Evolutionary conservation across 2,329 filamentous ascomycete species (phyloP), one percentile per base, ranked within the genome.

Genomic region (Venturia carpophila): DNA sequence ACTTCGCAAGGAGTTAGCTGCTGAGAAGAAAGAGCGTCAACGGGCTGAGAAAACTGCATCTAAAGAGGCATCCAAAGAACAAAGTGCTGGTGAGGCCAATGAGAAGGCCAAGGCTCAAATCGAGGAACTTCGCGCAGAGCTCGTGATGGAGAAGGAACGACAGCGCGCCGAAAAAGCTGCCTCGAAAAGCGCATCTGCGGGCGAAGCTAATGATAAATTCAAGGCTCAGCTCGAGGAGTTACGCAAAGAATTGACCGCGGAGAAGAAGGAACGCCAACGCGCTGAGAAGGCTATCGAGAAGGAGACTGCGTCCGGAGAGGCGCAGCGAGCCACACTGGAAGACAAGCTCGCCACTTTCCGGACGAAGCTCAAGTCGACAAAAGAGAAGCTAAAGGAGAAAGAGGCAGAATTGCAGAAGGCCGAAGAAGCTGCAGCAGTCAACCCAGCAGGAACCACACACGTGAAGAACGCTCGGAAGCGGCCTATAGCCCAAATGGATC

Each of bases 361-460:
- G 71, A 82, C 82, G 65, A 92, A 92, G 74, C 77, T 93, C 24
- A 85, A 84, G 63, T 80, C 84, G 11, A 83, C 85, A 0, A 91
- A 91, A 67, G 85, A 88, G 41, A 87, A 91, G 71, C 82, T 94
- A 34, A 91, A 90, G 72, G 83, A 87, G 71, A 80, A 80, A 45
- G 82, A 86, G 68, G 75, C 74, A 49, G 80, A 80, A 67, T 74
- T 81, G 63, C 76, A 80, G 58, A 74, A 76, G 30, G 73, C 74
- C 11, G 77, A 81, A 64, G 73, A 69, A 56, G 69, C 70, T 43
- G 70, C 70, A 11, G 68, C 71, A n/a, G 71, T 73, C 60, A 73
- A 73, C 21, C 70, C 72, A 17, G 67, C 68, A 5, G 73, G 71
- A 62, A 67, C 70, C 1, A 71, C 71, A 41, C 71, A 73, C 15